Percentiles rank a stretch among this genome's conserved stretches.
Evolutionary conservation across 305 asterid species (phyloP).

Genomic region (Solanum hybrid): DNA sequence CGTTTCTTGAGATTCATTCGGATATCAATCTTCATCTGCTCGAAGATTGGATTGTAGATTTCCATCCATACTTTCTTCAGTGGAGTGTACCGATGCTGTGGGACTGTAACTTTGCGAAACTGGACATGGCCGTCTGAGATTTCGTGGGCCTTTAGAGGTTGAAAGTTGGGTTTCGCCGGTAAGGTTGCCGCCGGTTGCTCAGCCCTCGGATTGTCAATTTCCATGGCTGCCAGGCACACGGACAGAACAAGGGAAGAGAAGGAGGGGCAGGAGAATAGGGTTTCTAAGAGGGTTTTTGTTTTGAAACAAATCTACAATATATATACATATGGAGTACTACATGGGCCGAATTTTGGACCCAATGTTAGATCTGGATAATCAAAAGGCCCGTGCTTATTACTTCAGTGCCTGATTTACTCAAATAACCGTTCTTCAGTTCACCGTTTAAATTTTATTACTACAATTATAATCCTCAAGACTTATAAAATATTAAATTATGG

Average conservation of each 20-base stretch:
- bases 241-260: background rate
- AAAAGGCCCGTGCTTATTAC: background rate
- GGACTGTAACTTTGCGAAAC: constrained; percentile 64
- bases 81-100: constrained; percentile 72
- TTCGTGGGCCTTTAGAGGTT: constrained; percentile 64
- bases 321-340: background rate
- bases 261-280: background rate
- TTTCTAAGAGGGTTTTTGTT: background rate
- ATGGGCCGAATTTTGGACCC: background rate
- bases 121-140: constrained; percentile 64
- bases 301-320: background rate
- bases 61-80: constrained; percentile 70
- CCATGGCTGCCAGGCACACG: constrained; percentile 7
- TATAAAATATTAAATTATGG: background rate
- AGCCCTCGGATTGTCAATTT: background rate
- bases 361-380: background rate
- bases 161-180: constrained; percentile 51
- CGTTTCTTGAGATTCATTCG: constrained; percentile 85
- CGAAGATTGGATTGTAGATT: constrained; percentile 67
- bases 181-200: constrained; percentile 3
- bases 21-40: constrained; percentile 69
- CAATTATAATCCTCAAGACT: background rate
- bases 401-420: background rate
- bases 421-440: background rate
- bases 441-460: background rate